Evolutionary conservation across 2,329 filamentous ascomycete genomes (phyloP).

Genomic region (Aspergillus aculeatinus): DNA sequence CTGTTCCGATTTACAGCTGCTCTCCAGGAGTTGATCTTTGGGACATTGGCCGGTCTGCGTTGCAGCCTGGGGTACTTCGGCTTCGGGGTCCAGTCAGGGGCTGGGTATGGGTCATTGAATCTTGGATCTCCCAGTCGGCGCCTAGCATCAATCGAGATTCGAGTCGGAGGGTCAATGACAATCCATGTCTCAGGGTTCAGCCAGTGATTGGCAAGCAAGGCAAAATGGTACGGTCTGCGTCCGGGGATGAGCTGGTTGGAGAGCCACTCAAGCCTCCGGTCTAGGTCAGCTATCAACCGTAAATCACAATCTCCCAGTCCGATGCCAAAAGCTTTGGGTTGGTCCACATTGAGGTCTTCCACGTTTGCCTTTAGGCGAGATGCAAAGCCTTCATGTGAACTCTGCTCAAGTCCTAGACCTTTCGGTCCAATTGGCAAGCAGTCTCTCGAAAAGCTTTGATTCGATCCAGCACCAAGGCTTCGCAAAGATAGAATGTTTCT

Average conservation of each 20-base stretch:
- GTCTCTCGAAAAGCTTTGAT: background rate
- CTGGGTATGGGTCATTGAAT: conserved; percentile 32
- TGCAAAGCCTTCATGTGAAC: background rate
- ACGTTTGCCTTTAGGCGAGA: background rate
- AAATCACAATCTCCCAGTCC: conserved; percentile 37
- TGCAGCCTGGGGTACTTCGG: conserved; percentile 28
- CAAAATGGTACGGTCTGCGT: conserved; percentile 41
- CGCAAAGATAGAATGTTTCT: background rate
- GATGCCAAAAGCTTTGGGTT: conserved; percentile 3
- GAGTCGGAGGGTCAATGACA: conserved; percentile 40
- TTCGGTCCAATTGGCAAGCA: background rate
- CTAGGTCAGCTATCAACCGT: conserved; percentile 34
- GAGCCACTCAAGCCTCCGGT: conserved; percentile 41
- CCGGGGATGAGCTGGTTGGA: conserved; percentile 40
- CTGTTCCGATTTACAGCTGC: conserved; percentile 37
- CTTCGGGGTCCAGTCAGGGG: conserved; percentile 18
- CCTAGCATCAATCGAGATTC: conserved; percentile 32
- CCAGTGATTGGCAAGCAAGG: conserved; percentile 44
- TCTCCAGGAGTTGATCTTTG: conserved; percentile 42
- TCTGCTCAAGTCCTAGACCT: background rate
- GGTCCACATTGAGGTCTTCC: background rate
- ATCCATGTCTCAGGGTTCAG: conserved; percentile 43
- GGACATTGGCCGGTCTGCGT: conserved; percentile 24
- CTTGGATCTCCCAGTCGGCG: conserved; percentile 38
- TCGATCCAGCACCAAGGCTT: background rate